Conservation (phyloP, 2,329 filamentous ascomycete genomes). For the Colletotrichum sp. region DNA sequence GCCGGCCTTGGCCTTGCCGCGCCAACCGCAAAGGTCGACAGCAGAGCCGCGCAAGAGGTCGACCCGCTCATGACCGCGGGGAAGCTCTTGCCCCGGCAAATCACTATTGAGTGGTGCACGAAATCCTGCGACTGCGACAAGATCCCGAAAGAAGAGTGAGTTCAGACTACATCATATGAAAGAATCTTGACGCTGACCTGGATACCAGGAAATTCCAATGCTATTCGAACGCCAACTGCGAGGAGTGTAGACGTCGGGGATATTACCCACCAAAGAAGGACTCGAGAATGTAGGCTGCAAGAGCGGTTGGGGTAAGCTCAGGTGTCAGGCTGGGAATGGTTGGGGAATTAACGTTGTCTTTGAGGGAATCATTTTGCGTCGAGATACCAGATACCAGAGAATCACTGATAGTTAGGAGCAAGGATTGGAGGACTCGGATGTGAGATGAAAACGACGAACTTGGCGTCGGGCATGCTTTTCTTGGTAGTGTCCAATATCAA, state of each 20-base stretch:
- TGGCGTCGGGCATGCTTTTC: neutral
- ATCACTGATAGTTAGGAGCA: neutral
- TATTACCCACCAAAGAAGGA: neutral
- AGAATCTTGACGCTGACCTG: neutral
- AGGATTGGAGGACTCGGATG: neutral
- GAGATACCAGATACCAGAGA: neutral
- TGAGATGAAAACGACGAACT: neutral
- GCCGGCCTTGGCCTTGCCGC: neutral
- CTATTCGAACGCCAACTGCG: conserved; percentile 35
- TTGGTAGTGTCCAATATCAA: neutral
- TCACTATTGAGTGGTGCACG: neutral
- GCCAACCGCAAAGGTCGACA: neutral
- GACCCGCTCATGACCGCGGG: conserved; percentile 19
- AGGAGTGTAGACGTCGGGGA: conserved; percentile 18
- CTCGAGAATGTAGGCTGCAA: neutral
- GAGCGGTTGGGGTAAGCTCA: neutral
- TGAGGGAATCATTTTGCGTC: neutral
- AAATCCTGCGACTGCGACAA: conserved; percentile 29
- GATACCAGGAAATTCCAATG: conserved; percentile 36
- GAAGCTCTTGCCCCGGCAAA: neutral
- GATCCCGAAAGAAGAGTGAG: conserved; percentile 26
- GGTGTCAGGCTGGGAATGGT: neutral
- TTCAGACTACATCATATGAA: neutral
- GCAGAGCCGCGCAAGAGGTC: neutral
- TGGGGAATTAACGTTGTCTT: neutral